These are phyloP conservation scores for Cytospora mali DNA, from an alignment of 2,329 filamentous ascomycete species.

Conservation along the genomic window DNA sequence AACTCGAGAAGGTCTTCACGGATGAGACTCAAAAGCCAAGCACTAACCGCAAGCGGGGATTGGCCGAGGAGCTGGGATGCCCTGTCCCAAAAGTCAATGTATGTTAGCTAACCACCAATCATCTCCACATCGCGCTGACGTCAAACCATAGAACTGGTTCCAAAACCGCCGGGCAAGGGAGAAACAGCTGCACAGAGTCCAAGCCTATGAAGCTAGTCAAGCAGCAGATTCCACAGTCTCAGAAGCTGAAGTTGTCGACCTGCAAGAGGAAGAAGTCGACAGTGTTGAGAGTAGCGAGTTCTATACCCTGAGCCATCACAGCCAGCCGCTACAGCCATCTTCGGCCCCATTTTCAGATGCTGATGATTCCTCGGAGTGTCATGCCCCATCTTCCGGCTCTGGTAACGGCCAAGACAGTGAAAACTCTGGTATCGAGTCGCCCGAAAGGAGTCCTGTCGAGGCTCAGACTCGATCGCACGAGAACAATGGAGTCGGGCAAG, in stretches of 20 bases:
- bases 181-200: conserved; percentile 63
- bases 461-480: background rate
- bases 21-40: conserved; percentile 29
- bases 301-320: conserved; percentile 37
- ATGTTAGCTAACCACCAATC: background rate
- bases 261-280: conserved; percentile 36
- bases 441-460: conserved; percentile 10
- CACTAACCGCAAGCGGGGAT: conserved; percentile 27
- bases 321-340: conserved; percentile 41
- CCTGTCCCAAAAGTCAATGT: conserved; percentile 28
- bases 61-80: conserved; percentile 26
- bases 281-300: conserved; percentile 36
- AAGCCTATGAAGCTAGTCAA: conserved; percentile 51
- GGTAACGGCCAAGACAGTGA: conserved; percentile 12
- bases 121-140: conserved; percentile 35
- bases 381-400: conserved; percentile 12
- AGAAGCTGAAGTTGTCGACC: conserved; percentile 36
- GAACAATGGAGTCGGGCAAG: background rate
- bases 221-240: conserved; percentile 42
- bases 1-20: conserved; percentile 28
- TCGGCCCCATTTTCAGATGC: conserved; percentile 40
- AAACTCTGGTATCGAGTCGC: conserved; percentile 12
- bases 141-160: conserved; percentile 62
- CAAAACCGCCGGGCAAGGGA: conserved; percentile 67
- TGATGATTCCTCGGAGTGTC: conserved; percentile 31